phyloP scores from a whole-genome alignment of 371 early-diverging fungal species.

The Syncephalis fuscata region DNA sequence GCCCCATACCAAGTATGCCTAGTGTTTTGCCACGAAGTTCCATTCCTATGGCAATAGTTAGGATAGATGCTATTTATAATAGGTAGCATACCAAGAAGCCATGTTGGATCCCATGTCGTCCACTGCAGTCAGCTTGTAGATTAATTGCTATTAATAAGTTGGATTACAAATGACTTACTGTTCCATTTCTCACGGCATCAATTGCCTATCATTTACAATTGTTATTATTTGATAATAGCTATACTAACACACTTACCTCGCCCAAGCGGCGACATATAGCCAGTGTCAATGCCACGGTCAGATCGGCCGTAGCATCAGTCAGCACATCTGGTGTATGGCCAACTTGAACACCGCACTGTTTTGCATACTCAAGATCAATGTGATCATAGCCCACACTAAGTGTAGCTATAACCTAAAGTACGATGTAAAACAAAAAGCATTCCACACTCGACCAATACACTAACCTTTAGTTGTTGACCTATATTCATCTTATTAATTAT shows the following conservation, averaged over 20 bases:
- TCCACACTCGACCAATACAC: too few relatives aligned
- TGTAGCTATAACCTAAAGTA: slow-evolving; percentile 33
- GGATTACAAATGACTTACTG: too few relatives aligned
- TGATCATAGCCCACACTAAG: slow-evolving; percentile 79
- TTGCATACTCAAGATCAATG: slow-evolving; percentile 33
- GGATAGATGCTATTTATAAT: not conserved
- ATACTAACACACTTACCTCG: too few relatives aligned
- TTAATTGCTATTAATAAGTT: too few relatives aligned
- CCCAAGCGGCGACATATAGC: slow-evolving; percentile 36
- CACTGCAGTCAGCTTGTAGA: too few relatives aligned
- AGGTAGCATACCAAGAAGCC: slow-evolving; percentile 38
- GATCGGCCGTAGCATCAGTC: slow-evolving; percentile 77
- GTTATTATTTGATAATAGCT: too few relatives aligned
- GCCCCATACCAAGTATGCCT: slow-evolving; percentile 72
- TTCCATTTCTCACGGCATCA: too few relatives aligned
- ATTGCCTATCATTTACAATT: too few relatives aligned
- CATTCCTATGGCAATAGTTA: too few relatives aligned
- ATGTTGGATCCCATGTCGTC: slow-evolving; percentile 42
- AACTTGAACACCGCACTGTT: slow-evolving; percentile 28
- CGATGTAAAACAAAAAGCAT: not conserved
- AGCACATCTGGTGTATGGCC: slow-evolving; percentile 79
- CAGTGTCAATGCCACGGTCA: slow-evolving; percentile 54
- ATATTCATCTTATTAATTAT: too few relatives aligned
- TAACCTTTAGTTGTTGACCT: too few relatives aligned
- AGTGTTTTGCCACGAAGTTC: slow-evolving; percentile 32